Base-by-base conservation (phyloP, 345 rosid species). In the Hypericum perforatum region DNA sequence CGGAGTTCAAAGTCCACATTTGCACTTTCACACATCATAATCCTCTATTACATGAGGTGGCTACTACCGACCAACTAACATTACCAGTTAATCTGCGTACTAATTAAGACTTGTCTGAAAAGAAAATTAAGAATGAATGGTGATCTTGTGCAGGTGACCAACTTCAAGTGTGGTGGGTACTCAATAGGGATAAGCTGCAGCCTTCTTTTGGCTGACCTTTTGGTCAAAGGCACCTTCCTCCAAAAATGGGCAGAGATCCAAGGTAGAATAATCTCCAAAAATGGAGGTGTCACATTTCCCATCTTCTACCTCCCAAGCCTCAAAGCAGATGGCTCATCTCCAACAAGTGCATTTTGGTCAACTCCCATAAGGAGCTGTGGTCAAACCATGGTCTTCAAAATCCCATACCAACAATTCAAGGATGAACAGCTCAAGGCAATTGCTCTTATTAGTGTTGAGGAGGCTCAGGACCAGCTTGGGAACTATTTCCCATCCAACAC, bases 171-270 rank as follows among this genome's bases (percentile, higher is more conserved):
- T 37, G 91, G 98, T 6, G 98, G 98, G 46, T 86, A 86, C 60
- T 82, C 96, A 4, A 52, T 91, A 58, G 98, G 96, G 55, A 66
- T 86, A 39, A 86, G 94, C 68, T 81, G 89, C 69, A 91, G 89
- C 58, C 58, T 91, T 45, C 56, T 91, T 43, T 40, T 91, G 49
- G 82, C 81, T 54, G 96, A 86, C 58, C 45, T 74, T 44, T 0
- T 81, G 32, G 42, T 79, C 32, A 56, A 37, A 56, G 72, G 70
- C 8, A 66, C 67, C 37, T 82, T 84, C 64, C 69, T 84, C 11
- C 58, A 59, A 53, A 75, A 44, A 64, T 84, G 95, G 95, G 69
- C 74, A 49, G 7, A 77, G 42, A 69, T 73, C 47, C 98, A 86
- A 41, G 68, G 51, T 48, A 55, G 70, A 3, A 14, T 75, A 38